Base-by-base conservation (phyloP, 75 land plant genomes). In the Ceratopteris richardii region DNA sequence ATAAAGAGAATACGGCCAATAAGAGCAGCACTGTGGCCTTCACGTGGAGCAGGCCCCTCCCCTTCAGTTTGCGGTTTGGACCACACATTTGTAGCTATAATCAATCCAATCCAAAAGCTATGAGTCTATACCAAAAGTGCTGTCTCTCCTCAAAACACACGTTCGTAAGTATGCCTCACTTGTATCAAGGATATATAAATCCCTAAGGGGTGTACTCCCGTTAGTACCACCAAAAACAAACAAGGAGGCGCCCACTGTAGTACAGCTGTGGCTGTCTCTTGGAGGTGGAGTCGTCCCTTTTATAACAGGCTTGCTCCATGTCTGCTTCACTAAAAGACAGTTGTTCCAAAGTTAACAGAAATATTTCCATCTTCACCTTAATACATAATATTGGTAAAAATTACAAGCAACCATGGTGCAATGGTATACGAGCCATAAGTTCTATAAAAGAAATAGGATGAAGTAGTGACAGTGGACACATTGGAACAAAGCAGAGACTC, bases 161-260 rank as follows among this genome's bases (percentile, higher is more conserved):
- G n/a, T n/a, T n/a, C n/a, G n/a, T n/a, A n/a, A n/a, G n/a, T 17
- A 46, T 7, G n/a, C 4, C 80, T 66, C 37, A 94, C 98, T 64
- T 40, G 96, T 90, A 54, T 94, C 98, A 44, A 94, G 64, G 59
- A 94, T 62, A 53, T 86, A 74, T 64, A 94, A 71, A 63, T 94
- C 98, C 22, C 63, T 68, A 1, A 93, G 77, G 30, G 95, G 96
- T 10, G 66, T 83, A 57, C 47, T 75, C 44, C 98, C 98, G 75
- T 94, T 91, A 16, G 96, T 94, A 36, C 98, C 98, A 41, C 98
- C 98, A 68, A 94, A 94, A 29, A 94, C 85, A 71, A 63, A 94
- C 12, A 94, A 76, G 48, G 75, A 77, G 57, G 77, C 73, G 10
- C 88, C 96, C 55, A 94, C 77, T 29, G 87, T 65, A 2, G 84